A percentile compares a stretch with the other conserved stretches of the same genome.
Evolutionary conservation across 2,329 filamentous ascomycete species (phyloP).

Genomic region (Colletotrichum cuscutae): DNA sequence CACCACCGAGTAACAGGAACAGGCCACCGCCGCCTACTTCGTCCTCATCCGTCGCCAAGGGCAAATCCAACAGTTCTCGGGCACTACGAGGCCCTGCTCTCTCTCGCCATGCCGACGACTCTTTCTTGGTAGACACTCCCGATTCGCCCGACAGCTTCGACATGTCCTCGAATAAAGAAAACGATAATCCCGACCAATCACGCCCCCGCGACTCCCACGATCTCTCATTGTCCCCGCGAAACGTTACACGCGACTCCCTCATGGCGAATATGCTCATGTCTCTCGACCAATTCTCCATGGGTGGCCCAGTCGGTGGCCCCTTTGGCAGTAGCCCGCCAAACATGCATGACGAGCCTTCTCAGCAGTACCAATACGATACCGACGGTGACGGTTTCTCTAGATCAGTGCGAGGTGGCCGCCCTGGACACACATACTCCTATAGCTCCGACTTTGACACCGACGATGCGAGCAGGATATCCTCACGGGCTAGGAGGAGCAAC

Average conservation of each 20-base stretch:
- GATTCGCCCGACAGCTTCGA: slow-evolving; percentile 49
- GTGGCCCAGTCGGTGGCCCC: slow-evolving; percentile 29
- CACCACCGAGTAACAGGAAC: slow-evolving; percentile 30
- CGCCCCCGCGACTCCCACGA: slow-evolving; percentile 79
- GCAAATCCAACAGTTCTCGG: slow-evolving; percentile 45
- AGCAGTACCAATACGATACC: slow-evolving; percentile 31
- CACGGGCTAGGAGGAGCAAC: slow-evolving; percentile 77
- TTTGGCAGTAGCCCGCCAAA: slow-evolving; percentile 12
- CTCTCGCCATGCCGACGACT: slow-evolving; percentile 44
- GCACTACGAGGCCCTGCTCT: slow-evolving; percentile 42
- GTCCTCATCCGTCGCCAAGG: slow-evolving; percentile 23
- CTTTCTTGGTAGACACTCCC: slow-evolving; percentile 49
- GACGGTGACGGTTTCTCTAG: slow-evolving; percentile 29
- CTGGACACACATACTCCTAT: slow-evolving; percentile 60
- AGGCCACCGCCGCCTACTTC: slow-evolving; percentile 21
- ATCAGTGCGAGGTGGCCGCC: slow-evolving; percentile 35
- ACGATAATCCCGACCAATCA: slow-evolving; percentile 41
- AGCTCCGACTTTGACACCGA: slow-evolving; percentile 70
- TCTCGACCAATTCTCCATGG: slow-evolving; percentile 82
- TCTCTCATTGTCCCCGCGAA: slow-evolving; percentile 79
- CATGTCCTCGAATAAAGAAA: slow-evolving; percentile 43
- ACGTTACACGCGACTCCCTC: slow-evolving; percentile 87
- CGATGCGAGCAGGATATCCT: slow-evolving; percentile 64
- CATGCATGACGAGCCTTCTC: slow-evolving; percentile 29
- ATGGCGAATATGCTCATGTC: slow-evolving; percentile 96